Evolutionary conservation across 2,329 filamentous ascomycete genomes (phyloP), one percentile per base, ranked within the genome.

Genomic region (Aspergillus brasiliensis): DNA sequence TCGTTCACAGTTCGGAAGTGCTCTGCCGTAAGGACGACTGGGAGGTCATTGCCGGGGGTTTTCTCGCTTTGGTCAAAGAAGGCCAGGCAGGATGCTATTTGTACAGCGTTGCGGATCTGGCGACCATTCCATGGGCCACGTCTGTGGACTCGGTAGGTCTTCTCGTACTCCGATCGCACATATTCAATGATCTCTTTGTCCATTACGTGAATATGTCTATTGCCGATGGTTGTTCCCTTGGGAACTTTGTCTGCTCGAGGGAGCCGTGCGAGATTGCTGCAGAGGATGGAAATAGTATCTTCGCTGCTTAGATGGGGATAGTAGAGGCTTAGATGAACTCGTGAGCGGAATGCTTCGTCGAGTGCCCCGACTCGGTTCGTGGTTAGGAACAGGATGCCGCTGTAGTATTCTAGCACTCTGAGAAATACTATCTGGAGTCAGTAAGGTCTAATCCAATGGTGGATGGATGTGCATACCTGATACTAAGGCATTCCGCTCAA

Each of bases 401-500:
- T 48, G 34, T 57, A 61, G 55, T 61, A 61, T 27, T 61, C 58
- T 3, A 61, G 15, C 5, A 58, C 44, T 15, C 58, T 19, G 11
- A 61, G 48, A 21, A 61, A 61, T 17, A 61, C 58, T 61, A 13
- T 31, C 8, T 3, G 19, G 2, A 1, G 21, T 8, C 10, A 49
- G 25, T 27, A 25, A 23, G 15, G 3, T 48, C 8, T 8, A 28
- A 3, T n/a, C 1, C 3, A 7, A 6, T 21, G 19, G 19, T 44
- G 5, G 5, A 6, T 10, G 8, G 23, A 21, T 2, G 19, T 8
- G 37, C 59, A 42, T 37, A 69, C 67, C 65, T 17, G 66, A 67
- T 3, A 68, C 66, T 3, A 69, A 37, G n/a, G 60, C 64, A 57
- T 69, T 69, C n/a, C 65, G 37, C 17, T 62, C 48, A 28, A 68